Conservation (phyloP, 371 early-diverging fungal genomes). For the Aphelidium insulamus region DNA sequence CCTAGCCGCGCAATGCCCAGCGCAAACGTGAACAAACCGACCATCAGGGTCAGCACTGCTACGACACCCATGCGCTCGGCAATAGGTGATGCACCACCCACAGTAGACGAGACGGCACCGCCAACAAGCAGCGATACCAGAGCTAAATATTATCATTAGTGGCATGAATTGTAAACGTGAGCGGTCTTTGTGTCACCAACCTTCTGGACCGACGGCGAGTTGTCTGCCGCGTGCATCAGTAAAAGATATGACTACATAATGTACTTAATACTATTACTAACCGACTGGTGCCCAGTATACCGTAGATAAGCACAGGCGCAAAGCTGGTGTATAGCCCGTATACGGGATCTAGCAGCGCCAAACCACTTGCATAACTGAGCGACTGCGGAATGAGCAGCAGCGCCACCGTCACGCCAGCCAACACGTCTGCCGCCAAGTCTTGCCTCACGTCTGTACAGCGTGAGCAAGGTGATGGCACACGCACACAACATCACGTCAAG, state of each 20-base stretch:
- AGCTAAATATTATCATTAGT: slow-evolving; percentile 28
- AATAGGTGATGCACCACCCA: slow-evolving; percentile 6
- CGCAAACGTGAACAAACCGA: slow-evolving; percentile 68
- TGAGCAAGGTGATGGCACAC: no score
- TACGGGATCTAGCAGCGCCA: slow-evolving; percentile 60
- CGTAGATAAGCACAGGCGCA: slow-evolving; percentile 62
- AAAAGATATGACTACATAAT: no score
- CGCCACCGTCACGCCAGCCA: slow-evolving; percentile 70
- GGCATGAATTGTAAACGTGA: no score
- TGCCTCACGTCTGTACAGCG: no score
- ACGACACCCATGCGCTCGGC: slow-evolving; percentile 18
- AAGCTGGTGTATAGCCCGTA: slow-evolving; percentile 69
- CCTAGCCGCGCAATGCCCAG: slow-evolving; percentile 83
- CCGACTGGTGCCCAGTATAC: slow-evolving; percentile 74
- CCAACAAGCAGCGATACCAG: slow-evolving; percentile 71
- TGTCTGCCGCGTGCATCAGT: no score
- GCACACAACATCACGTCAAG: slow-evolving; percentile 13
- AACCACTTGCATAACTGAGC: slow-evolving; percentile 63
- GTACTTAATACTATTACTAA: slow-evolving; percentile 5
- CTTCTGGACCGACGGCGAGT: no score
- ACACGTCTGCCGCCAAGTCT: slow-evolving; percentile 24
- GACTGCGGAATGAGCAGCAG: slow-evolving; percentile 70
- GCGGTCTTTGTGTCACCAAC: no score
- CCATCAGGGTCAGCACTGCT: slow-evolving; percentile 52
- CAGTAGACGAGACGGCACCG: slow-evolving; percentile 20